Evolutionary conservation across 2,329 filamentous ascomycete species (phyloP).

Genomic region (Lecanicillium sp.): DNA sequence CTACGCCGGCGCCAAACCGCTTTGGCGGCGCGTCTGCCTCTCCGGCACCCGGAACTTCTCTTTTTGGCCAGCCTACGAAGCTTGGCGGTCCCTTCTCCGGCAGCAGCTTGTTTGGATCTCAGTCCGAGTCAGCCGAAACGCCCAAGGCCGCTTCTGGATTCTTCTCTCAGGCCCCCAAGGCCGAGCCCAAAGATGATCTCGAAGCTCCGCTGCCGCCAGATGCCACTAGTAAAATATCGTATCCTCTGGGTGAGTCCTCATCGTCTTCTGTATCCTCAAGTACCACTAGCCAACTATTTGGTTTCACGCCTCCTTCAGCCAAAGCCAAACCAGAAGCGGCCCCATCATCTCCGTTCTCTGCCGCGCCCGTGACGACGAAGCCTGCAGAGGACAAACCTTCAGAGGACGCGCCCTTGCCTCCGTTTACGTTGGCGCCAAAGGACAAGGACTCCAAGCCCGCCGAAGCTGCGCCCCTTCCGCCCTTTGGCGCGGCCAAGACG

Average conservation of each 20-base stretch:
- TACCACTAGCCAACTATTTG: constrained; percentile 23
- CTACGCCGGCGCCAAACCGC: constrained; percentile 44
- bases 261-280: constrained; percentile 39
- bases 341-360: constrained; percentile 15
- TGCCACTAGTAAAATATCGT: constrained; percentile 43
- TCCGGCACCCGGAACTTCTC: constrained; percentile 25
- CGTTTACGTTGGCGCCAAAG: constrained; percentile 19
- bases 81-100: constrained; percentile 16
- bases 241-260: constrained; percentile 38
- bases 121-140: constrained; percentile 22
- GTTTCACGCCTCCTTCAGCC: constrained; percentile 22
- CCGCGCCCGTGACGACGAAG: not conserved
- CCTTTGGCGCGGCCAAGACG: constrained; percentile 25
- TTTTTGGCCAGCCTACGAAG: constrained; percentile 31
- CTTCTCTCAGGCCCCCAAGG: constrained; percentile 26
- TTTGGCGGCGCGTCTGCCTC: constrained; percentile 37
- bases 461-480: constrained; percentile 24
- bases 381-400: constrained; percentile 20
- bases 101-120: constrained; percentile 25
- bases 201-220: constrained; percentile 40
- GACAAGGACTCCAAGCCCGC: constrained; percentile 17
- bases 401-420: constrained; percentile 14
- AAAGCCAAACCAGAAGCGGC: constrained; percentile 15
- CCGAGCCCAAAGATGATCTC: constrained; percentile 31
- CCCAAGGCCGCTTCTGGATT: constrained; percentile 19